Base-by-base conservation (phyloP, 768 basidiomycete genomes). In the Rhodotorula sphaerocarpa region DNA sequence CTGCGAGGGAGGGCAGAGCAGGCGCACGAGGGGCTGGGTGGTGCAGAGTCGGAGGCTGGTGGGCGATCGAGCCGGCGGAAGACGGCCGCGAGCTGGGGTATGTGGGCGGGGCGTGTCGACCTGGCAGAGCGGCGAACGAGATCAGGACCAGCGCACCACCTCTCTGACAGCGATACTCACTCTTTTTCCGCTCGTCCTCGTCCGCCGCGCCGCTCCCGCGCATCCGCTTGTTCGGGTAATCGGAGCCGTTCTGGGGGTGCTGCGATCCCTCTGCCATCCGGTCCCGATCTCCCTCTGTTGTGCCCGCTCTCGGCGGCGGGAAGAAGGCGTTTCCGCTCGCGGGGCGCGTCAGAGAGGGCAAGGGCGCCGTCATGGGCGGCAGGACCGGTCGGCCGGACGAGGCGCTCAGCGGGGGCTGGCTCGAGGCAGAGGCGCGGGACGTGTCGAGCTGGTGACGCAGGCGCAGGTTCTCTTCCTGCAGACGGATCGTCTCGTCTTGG, bases 381-480 rank as follows among this genome's bases (percentile, higher is more conserved):
- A 64, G 57, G 18, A 56, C 55, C 5, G 57, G 48, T 16, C 63
- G 57, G 39, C 45, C 46, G n/a, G 30, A 23, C 23, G 25, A 14
- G 45, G n/a, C 9, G 27, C 16, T 10, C 3, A n/a, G n/a, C n/a
- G n/a, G 16, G 14, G 58, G 39, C 45, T 33, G 48, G 27, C 59
- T 34, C 42, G 50, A 45, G 57, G 55, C 36, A 33, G 67, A 51
- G n/a, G 45, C 27, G 21, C 58, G 50, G 36, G 48, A 30, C 27
- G 60, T 42, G n/a, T 74, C 73, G 55, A 74, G 60, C 30, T 73
- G 66, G 7, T 70, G 65, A 14, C 72, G 71, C 16, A 74, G 61
- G 30, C 69, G 68, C 3, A 57, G 33, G 55, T 71, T 70, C 39
- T 73, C 71, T 25, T 71, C 70, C 57, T 73, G 59, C 16, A 64